Evolutionary conservation across 805 yeast genomes (phyloP).

Genomic region (Barnettozyma californica): DNA sequence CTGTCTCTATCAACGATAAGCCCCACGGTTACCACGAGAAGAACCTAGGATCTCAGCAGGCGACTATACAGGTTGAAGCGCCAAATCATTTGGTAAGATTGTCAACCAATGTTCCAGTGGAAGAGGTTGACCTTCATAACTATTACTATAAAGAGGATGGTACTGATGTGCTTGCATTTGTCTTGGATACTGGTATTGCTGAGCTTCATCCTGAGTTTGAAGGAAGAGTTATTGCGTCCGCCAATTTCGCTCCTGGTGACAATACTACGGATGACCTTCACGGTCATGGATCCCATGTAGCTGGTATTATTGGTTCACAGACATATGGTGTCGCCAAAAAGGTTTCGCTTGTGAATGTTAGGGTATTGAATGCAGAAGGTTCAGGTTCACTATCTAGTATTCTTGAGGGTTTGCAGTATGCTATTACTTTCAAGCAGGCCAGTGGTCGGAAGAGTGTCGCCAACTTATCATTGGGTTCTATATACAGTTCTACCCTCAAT

Average conservation of each 20-base stretch:
- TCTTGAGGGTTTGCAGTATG: slow-evolving; percentile 59
- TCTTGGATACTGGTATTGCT: slow-evolving; percentile 77
- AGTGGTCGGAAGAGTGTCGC: slow-evolving; percentile 50
- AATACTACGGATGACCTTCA: slow-evolving; percentile 43
- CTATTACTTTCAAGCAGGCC: slow-evolving; percentile 47
- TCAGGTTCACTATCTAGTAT: slow-evolving; percentile 61
- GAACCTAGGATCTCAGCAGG: neutral
- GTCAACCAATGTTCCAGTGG: slow-evolving; percentile 38
- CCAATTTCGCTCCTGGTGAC: slow-evolving; percentile 50
- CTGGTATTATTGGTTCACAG: slow-evolving; percentile 77
- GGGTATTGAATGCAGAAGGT: slow-evolving; percentile 62
- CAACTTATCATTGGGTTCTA: slow-evolving; percentile 77
- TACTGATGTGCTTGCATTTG: slow-evolving; percentile 60
- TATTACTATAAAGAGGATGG: slow-evolving; percentile 53
- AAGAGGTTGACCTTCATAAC: slow-evolving; percentile 14
- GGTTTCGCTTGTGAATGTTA: slow-evolving; percentile 57
- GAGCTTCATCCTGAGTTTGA: slow-evolving; percentile 54
- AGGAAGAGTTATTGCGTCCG: slow-evolving; percentile 55
- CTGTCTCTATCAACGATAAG: slow-evolving; percentile 25
- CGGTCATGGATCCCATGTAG: slow-evolving; percentile 95
- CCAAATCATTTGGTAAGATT: slow-evolving; percentile 64
- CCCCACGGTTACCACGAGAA: slow-evolving; percentile 1
- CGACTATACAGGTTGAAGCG: slow-evolving; percentile 34
- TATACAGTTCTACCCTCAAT: slow-evolving; percentile 57
- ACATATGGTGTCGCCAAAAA: slow-evolving; percentile 81